phyloP scores from a whole-genome alignment of 495 filamentous ascomycete genomes.

The Penicillium malachiteum region DNA sequence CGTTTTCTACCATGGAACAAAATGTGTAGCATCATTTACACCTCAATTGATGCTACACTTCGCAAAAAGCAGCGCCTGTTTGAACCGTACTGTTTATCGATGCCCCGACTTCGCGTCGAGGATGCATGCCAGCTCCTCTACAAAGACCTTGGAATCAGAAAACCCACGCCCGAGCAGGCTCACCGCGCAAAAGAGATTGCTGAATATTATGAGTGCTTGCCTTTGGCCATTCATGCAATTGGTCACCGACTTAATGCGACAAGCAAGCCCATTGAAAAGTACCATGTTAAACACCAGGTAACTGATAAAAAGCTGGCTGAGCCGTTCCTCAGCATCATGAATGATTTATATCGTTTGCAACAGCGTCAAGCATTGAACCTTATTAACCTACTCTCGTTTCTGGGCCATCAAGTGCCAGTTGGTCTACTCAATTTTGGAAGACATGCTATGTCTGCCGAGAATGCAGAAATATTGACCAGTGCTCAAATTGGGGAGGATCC shows the following conservation, averaged over 20 bases:
- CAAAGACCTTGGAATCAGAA: conserved; percentile 53
- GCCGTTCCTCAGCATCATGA: conserved; percentile 68
- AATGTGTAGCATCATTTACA: conserved; percentile 73
- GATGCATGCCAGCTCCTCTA: conserved; percentile 59
- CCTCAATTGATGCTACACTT: conserved; percentile 66
- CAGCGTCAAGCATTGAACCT: conserved; percentile 66
- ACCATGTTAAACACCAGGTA: conserved; percentile 64
- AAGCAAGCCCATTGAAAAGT: conserved; percentile 66
- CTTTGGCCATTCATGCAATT: conserved; percentile 76
- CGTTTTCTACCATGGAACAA: conserved; percentile 69
- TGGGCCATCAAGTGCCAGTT: conserved; percentile 71
- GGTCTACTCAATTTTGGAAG: conserved; percentile 70
- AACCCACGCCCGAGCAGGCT: conserved; percentile 54
- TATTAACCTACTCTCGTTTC: conserved; percentile 72
- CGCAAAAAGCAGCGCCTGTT: conserved; percentile 67
- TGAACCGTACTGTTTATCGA: conserved; percentile 69
- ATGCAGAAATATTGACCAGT: conserved; percentile 48
- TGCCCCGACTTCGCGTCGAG: conserved; percentile 58
- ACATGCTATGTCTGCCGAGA: conserved; percentile 52
- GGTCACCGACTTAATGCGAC: conserved; percentile 72
- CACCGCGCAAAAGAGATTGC: conserved; percentile 65
- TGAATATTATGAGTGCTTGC: conserved; percentile 66
- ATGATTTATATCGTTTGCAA: conserved; percentile 61
- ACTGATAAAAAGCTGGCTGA: conserved; percentile 66
- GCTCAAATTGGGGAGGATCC: conserved; percentile 51